Base-by-base conservation (phyloP, 2,329 filamentous ascomycete species). In the Metarhizium brunneum region DNA sequence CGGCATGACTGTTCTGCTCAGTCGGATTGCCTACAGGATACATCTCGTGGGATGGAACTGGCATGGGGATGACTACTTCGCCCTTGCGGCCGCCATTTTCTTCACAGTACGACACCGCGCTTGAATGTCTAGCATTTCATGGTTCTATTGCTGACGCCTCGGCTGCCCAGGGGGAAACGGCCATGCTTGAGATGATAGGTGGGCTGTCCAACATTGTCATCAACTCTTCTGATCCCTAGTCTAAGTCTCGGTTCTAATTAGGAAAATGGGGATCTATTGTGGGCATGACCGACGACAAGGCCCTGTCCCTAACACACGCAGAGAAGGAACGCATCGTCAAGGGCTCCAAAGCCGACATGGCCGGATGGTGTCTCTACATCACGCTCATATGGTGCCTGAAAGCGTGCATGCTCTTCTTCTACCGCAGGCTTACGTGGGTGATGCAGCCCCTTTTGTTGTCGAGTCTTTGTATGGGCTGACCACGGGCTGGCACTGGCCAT, bases 51-150 rank as follows among this genome's bases (percentile, higher is more conserved):
- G 73, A 1, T 61, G 71, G 55, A 70, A 69, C 13, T 73, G 68
- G 64, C 68, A 74, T 18, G 71, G 72, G 2, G 74, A 77, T 58
- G 74, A 77, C 50, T 69, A 68, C 52, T 76, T 76, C 55, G 66
- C 71, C 0, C 56, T 71, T 16, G 49, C 68, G 5, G 63, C 66
- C 0, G 57, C 74, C 4, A 3, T 73, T 0, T 69, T 75, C 48
- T 73, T 71, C 67, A 73, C 71, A 29, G 72, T 69, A 63, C 52
- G 6, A 11, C 32, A 65, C 58, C 25, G 4, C 25, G 25, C 25
- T 25, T 25, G 25, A 25, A 25, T 25, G 25, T 25, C 25, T 25
- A 25, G 25, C 25, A 25, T 25, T 25, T 25, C 25, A 25, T 1
- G 25, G 25, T 25, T 25, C 14, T 45, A 18, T 52, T 18, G 43